Evolutionary conservation across 1,284 basidiomycete species (phyloP).

Genomic region (Ceratobasidium sp.): DNA sequence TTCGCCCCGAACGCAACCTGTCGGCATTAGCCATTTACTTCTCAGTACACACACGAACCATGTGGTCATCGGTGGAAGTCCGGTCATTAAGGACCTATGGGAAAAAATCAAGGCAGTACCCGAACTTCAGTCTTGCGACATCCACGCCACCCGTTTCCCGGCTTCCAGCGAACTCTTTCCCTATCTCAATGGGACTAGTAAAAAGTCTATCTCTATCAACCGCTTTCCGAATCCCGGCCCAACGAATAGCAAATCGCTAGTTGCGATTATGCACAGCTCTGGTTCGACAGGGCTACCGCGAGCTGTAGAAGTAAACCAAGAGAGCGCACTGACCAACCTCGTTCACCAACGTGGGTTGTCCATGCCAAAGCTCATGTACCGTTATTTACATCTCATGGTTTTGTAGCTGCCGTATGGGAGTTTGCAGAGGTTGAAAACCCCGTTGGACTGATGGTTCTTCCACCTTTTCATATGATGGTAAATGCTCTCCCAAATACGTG

Average conservation of each 20-base stretch:
- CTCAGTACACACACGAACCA: conserved; percentile 1
- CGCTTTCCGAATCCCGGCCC: conserved; percentile 12
- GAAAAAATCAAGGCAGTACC: background rate
- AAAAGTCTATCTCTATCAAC: background rate
- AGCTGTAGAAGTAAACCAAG: background rate
- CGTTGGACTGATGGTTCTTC: conserved; percentile 19
- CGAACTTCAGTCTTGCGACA: background rate
- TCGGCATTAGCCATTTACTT: conserved; percentile 24
- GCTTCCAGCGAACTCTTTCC: background rate
- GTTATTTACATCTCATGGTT: background rate
- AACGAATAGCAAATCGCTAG: background rate
- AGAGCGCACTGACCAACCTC: background rate
- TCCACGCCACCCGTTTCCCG: background rate
- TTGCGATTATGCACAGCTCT: conserved; percentile 29
- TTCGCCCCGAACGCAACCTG: conserved; percentile 26
- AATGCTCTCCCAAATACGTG: background rate
- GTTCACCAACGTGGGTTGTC: conserved; percentile 12
- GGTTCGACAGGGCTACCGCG: conserved; percentile 29
- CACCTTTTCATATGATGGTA: conserved; percentile 24
- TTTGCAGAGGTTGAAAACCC: background rate
- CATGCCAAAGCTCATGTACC: background rate
- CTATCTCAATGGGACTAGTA: background rate
- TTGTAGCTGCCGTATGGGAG: conserved; percentile 7
- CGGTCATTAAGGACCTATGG: background rate
- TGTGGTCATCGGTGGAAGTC: conserved; percentile 6